phyloP scores from a whole-genome alignment of 768 basidiomycete genomes.

The Mycena galericulata region DNA sequence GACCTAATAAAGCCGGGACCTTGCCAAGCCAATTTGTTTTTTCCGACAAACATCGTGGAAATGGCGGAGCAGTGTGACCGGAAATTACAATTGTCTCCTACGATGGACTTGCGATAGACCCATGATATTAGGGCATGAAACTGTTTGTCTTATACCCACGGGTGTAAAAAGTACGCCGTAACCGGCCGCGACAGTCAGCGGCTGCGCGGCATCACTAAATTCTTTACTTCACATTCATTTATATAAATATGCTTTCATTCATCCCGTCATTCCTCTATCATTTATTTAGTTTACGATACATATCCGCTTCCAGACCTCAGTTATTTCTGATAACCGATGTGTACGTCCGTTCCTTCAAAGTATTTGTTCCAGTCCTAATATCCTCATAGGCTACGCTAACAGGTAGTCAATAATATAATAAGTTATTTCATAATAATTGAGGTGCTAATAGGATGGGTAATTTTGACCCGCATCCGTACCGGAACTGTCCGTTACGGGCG shows the following conservation, averaged over 20 bases:
- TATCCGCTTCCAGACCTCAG: constrained; percentile 2
- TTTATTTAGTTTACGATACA: constrained; percentile 11
- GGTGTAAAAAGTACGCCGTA: constrained; percentile 4
- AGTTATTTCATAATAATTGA: constrained; percentile 1
- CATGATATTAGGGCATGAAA: constrained; percentile 8
- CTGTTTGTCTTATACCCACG: constrained; percentile 6
- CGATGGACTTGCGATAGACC: constrained; percentile 5
- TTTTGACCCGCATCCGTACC: constrained; percentile 12
- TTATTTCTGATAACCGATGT: constrained; percentile 5
- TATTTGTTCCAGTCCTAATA: constrained; percentile 11
- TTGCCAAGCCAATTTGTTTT: no score
- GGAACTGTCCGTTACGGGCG: constrained; percentile 4
- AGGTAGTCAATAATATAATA: constrained; percentile 12
- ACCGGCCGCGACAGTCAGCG: background rate
- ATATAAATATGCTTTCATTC: constrained; percentile 21
- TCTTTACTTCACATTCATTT: constrained; percentile 16
- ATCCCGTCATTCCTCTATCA: constrained; percentile 1
- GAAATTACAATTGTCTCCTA: constrained; percentile 7
- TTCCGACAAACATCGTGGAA: no score
- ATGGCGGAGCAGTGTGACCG: no score
- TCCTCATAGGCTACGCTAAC: constrained; percentile 10
- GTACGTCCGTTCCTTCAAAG: constrained; percentile 14
- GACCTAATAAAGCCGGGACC: no score
- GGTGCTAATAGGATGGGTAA: constrained; percentile 11
- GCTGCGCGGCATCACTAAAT: constrained; percentile 6